phyloP scores from a whole-genome alignment of 1,284 basidiomycete species.

The Trichosporon sp. region DNA sequence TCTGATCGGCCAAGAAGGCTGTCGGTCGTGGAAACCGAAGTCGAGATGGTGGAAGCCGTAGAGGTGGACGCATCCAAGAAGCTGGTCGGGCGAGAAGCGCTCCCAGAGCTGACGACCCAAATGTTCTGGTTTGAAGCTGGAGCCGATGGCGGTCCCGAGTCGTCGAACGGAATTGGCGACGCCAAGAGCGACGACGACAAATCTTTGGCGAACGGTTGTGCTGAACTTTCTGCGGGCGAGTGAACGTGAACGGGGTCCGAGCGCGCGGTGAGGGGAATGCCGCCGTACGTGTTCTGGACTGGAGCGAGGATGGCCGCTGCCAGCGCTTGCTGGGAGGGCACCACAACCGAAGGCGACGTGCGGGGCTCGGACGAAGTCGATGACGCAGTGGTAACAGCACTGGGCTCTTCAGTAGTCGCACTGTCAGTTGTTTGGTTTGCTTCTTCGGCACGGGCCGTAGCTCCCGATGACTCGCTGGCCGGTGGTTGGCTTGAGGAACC shows the following conservation, averaged over 20 bases:
- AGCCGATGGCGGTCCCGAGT: conserved; percentile 42
- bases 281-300: conserved; percentile 15
- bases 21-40: conserved; percentile 17
- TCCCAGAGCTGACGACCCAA: conserved; percentile 25
- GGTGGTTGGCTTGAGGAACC: background rate
- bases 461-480: conserved; percentile 8
- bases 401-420: conserved; percentile 8
- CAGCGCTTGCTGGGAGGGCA: conserved; percentile 19
- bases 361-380: conserved; percentile 15
- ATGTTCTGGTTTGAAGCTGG: conserved; percentile 28
- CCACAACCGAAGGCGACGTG: conserved; percentile 14
- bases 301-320: conserved; percentile 14
- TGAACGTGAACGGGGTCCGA: conserved; percentile 1
- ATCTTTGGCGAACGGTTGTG: background rate
- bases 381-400: conserved; percentile 16
- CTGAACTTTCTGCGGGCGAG: background rate
- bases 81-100: conserved; percentile 5
- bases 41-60: conserved; percentile 11
- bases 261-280: conserved; percentile 16
- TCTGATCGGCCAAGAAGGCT: conserved; percentile 14
- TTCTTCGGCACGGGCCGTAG: conserved; percentile 13
- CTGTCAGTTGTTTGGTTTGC: conserved; percentile 18
- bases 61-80: conserved; percentile 19
- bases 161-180: conserved; percentile 27
- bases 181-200: conserved; percentile 12